These are phyloP conservation scores for Penicillium argentinense DNA, from an alignment of 495 filamentous ascomycete genomes.

Conservation along the genomic window DNA sequence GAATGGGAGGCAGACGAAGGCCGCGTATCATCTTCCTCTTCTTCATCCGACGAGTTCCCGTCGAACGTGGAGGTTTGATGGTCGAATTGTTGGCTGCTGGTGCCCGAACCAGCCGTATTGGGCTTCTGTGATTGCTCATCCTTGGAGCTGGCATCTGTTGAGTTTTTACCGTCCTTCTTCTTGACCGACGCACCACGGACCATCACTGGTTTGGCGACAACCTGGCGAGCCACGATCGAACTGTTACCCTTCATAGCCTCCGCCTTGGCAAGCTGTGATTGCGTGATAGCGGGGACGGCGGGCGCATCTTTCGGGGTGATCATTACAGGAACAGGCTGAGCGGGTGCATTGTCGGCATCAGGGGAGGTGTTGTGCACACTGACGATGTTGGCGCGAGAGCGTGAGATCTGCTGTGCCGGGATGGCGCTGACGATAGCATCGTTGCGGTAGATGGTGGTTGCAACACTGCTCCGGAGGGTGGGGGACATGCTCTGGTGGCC, in stretches of 20 bases:
- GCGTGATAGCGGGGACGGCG: slow-evolving; percentile 55
- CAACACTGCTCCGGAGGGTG: slow-evolving; percentile 74
- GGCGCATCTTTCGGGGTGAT: slow-evolving; percentile 45
- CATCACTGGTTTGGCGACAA: slow-evolving; percentile 48
- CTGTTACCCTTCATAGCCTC: slow-evolving; percentile 38
- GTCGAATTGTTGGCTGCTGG: slow-evolving; percentile 17
- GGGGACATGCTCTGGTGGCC: slow-evolving; percentile 62
- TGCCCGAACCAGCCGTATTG: slow-evolving; percentile 10
- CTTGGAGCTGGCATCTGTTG: slow-evolving; percentile 20
- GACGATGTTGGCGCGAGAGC: slow-evolving; percentile 85
- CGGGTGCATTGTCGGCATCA: slow-evolving; percentile 21
- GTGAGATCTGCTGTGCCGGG: slow-evolving; percentile 79
- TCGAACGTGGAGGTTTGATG: slow-evolving; percentile 37
- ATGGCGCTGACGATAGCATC: slow-evolving; percentile 77
- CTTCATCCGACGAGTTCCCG: slow-evolving; percentile 40
- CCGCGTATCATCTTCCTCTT: slow-evolving; percentile 17
- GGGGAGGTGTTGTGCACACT: slow-evolving; percentile 64
- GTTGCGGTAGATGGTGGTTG: slow-evolving; percentile 88
- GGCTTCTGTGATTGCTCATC: slow-evolving; percentile 26
- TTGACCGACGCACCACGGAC: slow-evolving; percentile 36
- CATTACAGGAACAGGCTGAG: slow-evolving; percentile 12
- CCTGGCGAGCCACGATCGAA: slow-evolving; percentile 43
- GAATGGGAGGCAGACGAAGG: slow-evolving; percentile 19
- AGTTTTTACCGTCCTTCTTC: slow-evolving; percentile 25
- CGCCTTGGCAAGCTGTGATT: slow-evolving; percentile 43